phyloP scores from a whole-genome alignment of 306 rosid species.

The Prunus davidiana region DNA sequence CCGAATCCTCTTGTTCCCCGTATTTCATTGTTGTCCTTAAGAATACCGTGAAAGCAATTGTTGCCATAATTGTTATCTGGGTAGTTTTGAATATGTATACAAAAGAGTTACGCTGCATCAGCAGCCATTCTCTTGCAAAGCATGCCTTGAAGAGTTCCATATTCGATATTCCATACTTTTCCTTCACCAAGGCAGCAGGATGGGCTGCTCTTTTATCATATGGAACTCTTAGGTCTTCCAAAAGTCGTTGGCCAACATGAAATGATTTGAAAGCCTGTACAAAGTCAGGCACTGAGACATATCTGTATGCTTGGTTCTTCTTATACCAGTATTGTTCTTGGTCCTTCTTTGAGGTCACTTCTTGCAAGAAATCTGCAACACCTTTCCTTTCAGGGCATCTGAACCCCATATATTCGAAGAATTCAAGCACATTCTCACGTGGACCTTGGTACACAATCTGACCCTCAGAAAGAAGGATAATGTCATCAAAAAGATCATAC shows the following conservation, averaged over 20 bases:
- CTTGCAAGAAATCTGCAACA: slow-evolving; percentile 39
- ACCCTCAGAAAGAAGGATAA: slow-evolving; percentile 34
- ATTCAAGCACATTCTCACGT: slow-evolving; percentile 29
- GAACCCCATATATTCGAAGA: slow-evolving; percentile 33
- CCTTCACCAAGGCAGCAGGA: slow-evolving; percentile 61
- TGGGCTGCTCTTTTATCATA: slow-evolving; percentile 52
- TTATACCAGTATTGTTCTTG: slow-evolving; percentile 80
- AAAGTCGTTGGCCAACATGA: slow-evolving; percentile 47
- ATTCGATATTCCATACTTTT: slow-evolving; percentile 50
- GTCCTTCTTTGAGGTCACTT: slow-evolving; percentile 70
- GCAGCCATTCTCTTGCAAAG: slow-evolving; percentile 59
- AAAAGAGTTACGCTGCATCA: slow-evolving; percentile 64
- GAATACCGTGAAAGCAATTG: slow-evolving; percentile 51
- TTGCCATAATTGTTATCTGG: slow-evolving; percentile 50
- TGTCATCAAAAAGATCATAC: slow-evolving; percentile 32
- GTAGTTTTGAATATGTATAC: slow-evolving; percentile 62
- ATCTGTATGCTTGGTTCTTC: slow-evolving; percentile 45
- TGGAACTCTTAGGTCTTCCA: slow-evolving; percentile 42
- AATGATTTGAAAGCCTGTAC: slow-evolving; percentile 42
- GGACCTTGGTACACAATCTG: slow-evolving; percentile 35
- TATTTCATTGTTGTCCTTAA: slow-evolving; percentile 56
- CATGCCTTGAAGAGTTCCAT: slow-evolving; percentile 60
- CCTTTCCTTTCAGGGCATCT: slow-evolving; percentile 35
- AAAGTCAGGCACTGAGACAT: slow-evolving; percentile 47
- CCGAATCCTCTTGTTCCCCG: slow-evolving; percentile 11